Conservation (phyloP, 441 rosid species). For the Kokia cookei region DNA sequence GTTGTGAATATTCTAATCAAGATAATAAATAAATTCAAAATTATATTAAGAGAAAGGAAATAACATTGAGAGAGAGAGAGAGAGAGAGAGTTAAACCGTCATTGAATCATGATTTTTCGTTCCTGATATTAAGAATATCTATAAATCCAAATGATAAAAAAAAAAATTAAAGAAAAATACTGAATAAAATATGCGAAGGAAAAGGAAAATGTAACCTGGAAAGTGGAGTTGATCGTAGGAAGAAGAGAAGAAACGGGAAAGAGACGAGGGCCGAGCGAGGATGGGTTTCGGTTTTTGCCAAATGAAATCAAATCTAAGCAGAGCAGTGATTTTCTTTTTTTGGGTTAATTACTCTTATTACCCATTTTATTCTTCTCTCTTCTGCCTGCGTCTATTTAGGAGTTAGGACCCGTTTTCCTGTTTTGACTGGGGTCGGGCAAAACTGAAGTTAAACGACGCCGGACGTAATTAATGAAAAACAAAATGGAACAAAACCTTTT, state of each 20-base stretch:
- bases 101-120: neutral
- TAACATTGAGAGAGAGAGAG: neutral
- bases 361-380: neutral
- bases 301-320: neutral
- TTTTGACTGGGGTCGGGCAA: neutral
- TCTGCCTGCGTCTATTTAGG: neutral
- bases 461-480: neutral
- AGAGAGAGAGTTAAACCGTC: neutral
- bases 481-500: neutral
- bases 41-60: neutral
- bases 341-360: neutral
- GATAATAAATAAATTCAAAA: neutral
- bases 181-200: neutral
- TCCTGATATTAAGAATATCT: neutral
- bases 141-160: neutral
- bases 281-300: neutral
- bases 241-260: neutral
- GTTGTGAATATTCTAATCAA: neutral
- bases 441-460: neutral
- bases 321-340: neutral
- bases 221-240: neutral
- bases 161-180: neutral
- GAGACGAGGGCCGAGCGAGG: neutral
- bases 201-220: constrained; percentile 1
- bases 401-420: neutral